phyloP scores from a whole-genome alignment of 192 early-diverging fungal genomes.

The Backusella tarrabulga region DNA sequence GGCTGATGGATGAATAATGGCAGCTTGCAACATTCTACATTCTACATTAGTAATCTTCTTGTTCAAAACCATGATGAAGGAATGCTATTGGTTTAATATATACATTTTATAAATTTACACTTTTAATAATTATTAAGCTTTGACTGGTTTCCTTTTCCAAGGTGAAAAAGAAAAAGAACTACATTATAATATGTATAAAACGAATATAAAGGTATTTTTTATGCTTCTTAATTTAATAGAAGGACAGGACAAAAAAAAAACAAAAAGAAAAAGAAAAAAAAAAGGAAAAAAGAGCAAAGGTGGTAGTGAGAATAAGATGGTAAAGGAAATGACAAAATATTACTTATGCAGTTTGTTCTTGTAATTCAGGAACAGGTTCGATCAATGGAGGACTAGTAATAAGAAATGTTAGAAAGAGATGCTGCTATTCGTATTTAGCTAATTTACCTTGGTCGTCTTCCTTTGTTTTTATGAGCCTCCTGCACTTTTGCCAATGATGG shows the following conservation, averaged over 20 bases:
- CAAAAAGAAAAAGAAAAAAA: not conserved
- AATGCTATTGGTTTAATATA: not conserved
- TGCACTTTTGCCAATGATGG: slow-evolving; percentile 9
- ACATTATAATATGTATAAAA: not conserved
- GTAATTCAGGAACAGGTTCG: slow-evolving; percentile 9
- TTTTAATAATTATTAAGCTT: not conserved
- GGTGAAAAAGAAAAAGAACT: not conserved
- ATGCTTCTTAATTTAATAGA: not conserved
- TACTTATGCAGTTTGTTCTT: not conserved
- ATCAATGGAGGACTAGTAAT: not conserved
- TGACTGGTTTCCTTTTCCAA: not conserved
- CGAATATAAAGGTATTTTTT: not conserved
- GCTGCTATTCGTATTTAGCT: not conserved
- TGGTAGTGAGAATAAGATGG: not conserved
- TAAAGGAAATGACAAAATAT: not conserved
- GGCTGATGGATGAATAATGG: too few species aligned
- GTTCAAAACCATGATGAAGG: not conserved
- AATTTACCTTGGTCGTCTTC: slow-evolving; percentile 17
- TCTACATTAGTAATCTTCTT: not conserved
- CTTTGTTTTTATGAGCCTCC: slow-evolving; percentile 14
- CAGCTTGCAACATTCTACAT: too few species aligned
- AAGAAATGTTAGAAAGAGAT: not conserved
- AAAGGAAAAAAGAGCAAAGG: not conserved
- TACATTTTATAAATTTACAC: not conserved
- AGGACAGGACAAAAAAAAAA: not conserved